A percentile compares a stretch with the other conserved stretches of the same genome.
Conservation (phyloP, 768 basidiomycete genomes). For the Sutorius australiensis region DNA sequence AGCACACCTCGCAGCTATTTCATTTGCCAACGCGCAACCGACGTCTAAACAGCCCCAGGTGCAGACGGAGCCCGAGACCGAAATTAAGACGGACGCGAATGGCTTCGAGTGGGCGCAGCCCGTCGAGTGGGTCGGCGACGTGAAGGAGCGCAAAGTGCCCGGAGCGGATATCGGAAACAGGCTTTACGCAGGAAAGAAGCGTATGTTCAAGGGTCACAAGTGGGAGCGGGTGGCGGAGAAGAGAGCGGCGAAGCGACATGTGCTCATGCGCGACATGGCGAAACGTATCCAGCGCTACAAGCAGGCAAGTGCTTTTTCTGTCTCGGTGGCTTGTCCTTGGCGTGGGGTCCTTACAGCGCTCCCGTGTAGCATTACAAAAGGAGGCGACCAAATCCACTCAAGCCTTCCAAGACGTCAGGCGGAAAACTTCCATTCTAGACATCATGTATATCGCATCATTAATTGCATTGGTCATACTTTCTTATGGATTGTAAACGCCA, state of each 20-base stretch:
- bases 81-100: not conserved
- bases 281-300: constrained; percentile 65
- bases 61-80: not conserved
- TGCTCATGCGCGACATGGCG: constrained; percentile 67
- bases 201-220: constrained; percentile 93
- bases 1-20: constrained; percentile 22
- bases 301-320: constrained; percentile 40
- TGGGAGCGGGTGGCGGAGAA: constrained; percentile 64
- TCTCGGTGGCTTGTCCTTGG: not conserved
- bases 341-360: not conserved
- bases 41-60: constrained; percentile 2
- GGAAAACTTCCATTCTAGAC: constrained; percentile 57
- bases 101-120: constrained; percentile 19
- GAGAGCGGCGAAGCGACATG: constrained; percentile 44
- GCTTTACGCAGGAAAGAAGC: constrained; percentile 71
- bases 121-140: constrained; percentile 41
- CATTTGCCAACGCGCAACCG: constrained; percentile 15
- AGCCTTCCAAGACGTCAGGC: constrained; percentile 44
- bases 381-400: constrained; percentile 57
- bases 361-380: constrained; percentile 27
- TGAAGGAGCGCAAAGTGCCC: constrained; percentile 37
- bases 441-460: constrained; percentile 4
- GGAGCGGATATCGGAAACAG: constrained; percentile 57
- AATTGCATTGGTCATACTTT: not conserved
- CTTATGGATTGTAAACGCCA: not conserved